These are phyloP conservation scores for Pelargonium exstipulatum DNA, from an alignment of 441 rosid genomes.

Conservation along the genomic window DNA sequence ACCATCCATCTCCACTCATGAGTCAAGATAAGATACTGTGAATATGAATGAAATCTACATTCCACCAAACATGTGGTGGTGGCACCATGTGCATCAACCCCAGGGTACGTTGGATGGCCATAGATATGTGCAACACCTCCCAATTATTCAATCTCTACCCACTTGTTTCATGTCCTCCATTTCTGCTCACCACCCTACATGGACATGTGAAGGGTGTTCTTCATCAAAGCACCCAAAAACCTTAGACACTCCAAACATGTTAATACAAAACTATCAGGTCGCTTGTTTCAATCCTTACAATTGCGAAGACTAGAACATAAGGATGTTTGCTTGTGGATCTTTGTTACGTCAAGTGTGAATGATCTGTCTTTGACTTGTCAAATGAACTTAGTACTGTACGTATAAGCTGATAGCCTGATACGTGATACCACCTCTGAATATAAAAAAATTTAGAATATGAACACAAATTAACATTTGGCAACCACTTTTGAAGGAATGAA, in stretches of 20 bases:
- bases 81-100: conserved; percentile 4
- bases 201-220: conserved; percentile 5
- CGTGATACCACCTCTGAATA: too few species aligned
- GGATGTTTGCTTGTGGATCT: too few species aligned
- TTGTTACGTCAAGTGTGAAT: too few species aligned
- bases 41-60: neutral
- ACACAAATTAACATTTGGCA: neutral
- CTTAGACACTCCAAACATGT: too few species aligned
- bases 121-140: conserved; percentile 5
- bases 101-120: conserved; percentile 8
- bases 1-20: too few species aligned
- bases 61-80: conserved; percentile 9
- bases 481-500: neutral
- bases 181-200: conserved; percentile 8
- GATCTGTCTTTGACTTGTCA: too few species aligned
- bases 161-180: neutral
- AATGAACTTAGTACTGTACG: too few species aligned
- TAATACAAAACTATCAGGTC: too few species aligned
- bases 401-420: too few species aligned
- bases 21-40: neutral
- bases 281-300: too few species aligned
- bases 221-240: neutral
- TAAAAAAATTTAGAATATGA: neutral
- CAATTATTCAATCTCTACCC: conserved; percentile 5
- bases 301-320: too few species aligned